A percentile compares a stretch with the other conserved stretches of the same genome.
phyloP scores from a whole-genome alignment of 2,329 filamentous ascomycete genomes.

The Aspergillus alliaceus region DNA sequence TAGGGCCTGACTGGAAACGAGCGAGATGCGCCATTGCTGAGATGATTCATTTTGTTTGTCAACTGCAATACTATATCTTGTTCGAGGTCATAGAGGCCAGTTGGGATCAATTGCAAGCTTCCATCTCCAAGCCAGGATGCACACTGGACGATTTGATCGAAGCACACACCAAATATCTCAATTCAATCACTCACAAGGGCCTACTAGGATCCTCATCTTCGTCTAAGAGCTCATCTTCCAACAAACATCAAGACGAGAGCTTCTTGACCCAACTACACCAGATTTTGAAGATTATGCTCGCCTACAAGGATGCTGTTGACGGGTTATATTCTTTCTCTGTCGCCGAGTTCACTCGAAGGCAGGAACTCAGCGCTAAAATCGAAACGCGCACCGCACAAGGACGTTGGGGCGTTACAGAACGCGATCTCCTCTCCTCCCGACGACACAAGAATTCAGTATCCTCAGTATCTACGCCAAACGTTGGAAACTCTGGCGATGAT shows the following conservation, averaged over 20 bases:
- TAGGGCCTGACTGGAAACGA: constrained; percentile 82
- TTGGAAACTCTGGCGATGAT: constrained; percentile 24
- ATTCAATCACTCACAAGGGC: constrained; percentile 93
- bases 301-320: constrained; percentile 90
- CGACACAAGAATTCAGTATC: constrained; percentile 25
- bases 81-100: constrained; percentile 98
- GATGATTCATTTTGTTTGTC: constrained; percentile 97
- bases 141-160: constrained; percentile 94
- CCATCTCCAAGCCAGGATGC: constrained; percentile 78
- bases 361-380: constrained; percentile 75
- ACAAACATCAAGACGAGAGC: constrained; percentile 62
- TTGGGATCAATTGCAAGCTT: constrained; percentile 85
- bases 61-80: constrained; percentile 96
- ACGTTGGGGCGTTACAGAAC: constrained; percentile 63
- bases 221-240: constrained; percentile 31
- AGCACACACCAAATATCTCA: constrained; percentile 87
- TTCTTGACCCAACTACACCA: constrained; percentile 92
- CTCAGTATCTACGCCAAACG: constrained; percentile 29
- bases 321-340: constrained; percentile 93
- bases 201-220: constrained; percentile 69
- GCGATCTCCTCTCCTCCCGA: constrained; percentile 42
- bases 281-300: constrained; percentile 88
- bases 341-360: constrained; percentile 87
- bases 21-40: constrained; percentile 87
- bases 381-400: constrained; percentile 66